Base-by-base conservation (phyloP, 805 yeast species). In the Candida andamanensis region DNA sequence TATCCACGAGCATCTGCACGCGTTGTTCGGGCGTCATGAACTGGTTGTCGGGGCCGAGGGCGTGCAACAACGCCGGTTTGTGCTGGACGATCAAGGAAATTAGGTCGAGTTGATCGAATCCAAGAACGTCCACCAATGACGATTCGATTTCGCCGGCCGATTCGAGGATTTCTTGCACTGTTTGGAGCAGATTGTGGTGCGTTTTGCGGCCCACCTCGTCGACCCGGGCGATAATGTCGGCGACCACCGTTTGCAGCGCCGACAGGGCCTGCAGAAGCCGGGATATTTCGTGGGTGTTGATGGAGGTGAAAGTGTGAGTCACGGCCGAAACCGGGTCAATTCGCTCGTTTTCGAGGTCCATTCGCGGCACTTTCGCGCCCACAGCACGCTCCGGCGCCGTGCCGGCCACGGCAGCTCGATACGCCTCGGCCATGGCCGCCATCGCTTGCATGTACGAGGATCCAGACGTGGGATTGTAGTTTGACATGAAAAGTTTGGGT, bases 41-140 rank as follows among this genome's bases (percentile, higher is more conserved):
- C 36, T 44, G 35, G 11, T 40, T 33, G 6, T 30, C 38, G 1
- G 36, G 40, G 6, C 19, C 33, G 4, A 38, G 44, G 22, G 44
- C 14, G 5, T 35, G 30, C 6, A 10, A 21, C 10, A 19, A 11
- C 10, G 11, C 27, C 10, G 15, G 14, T 44, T 67, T 72, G 30
- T 73, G 57, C 31, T 70, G 71, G 4, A 85, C 53, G 9, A 86
- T 57, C 27, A 67, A 71, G 1, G 86, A 69, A 7, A 89, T 83
- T 30, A 89, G 56, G 33, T 86, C 96, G 39, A 92, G 71, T 49
- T 85, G 83, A 16, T 86, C 95, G 45, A 78, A 82, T 0, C 98
- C 98, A 1, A 92, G 54, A 6, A 85, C 65, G 52, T 87, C 96
- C 38, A 85, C 77, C 25, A 92, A 58, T 5, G 74, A 60, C 5